Conservation (phyloP, 176 grass and related monocot genomes). For the Cocos nucifera region DNA sequence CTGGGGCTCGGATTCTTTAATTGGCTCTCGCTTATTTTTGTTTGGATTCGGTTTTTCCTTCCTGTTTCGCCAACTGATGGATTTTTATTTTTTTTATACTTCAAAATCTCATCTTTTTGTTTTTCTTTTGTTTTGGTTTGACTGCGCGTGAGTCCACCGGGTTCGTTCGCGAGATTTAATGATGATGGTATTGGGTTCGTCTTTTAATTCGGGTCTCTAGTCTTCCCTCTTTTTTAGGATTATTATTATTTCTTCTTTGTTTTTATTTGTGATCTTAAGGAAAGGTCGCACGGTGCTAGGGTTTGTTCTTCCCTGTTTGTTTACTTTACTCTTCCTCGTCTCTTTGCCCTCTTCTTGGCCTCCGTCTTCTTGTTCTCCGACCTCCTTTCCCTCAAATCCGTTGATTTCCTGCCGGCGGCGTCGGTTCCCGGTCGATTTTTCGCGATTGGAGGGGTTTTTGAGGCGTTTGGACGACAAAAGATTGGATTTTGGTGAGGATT, state of each 20-base stretch:
- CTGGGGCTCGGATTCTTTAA: no score
- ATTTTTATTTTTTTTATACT: neutral
- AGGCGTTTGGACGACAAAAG: neutral
- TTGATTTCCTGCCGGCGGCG: neutral
- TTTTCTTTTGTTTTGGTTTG: neutral
- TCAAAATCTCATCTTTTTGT: neutral
- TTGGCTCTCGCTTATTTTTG: neutral
- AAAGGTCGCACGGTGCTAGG: neutral
- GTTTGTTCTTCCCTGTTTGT: neutral
- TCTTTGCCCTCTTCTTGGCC: neutral
- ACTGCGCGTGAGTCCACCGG: neutral
- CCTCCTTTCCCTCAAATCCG: slow-evolving; percentile 2
- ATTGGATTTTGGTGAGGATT: neutral
- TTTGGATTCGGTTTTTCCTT: neutral
- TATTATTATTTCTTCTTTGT: slow-evolving; percentile 1
- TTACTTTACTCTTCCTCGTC: slow-evolving; percentile 2
- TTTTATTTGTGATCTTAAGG: slow-evolving; percentile 9
- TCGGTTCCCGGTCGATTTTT: slow-evolving; percentile 3
- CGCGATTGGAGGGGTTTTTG: slow-evolving; percentile 7
- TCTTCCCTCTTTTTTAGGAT: neutral
- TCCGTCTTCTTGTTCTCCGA: neutral
- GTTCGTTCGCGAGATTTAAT: no score
- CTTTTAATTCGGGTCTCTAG: neutral
- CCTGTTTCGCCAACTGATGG: neutral
- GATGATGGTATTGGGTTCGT: slow-evolving; percentile 3